These are phyloP conservation scores for Fusarium anthophilum DNA, from an alignment of 2,329 filamentous ascomycete genomes.

Conservation along the genomic window DNA sequence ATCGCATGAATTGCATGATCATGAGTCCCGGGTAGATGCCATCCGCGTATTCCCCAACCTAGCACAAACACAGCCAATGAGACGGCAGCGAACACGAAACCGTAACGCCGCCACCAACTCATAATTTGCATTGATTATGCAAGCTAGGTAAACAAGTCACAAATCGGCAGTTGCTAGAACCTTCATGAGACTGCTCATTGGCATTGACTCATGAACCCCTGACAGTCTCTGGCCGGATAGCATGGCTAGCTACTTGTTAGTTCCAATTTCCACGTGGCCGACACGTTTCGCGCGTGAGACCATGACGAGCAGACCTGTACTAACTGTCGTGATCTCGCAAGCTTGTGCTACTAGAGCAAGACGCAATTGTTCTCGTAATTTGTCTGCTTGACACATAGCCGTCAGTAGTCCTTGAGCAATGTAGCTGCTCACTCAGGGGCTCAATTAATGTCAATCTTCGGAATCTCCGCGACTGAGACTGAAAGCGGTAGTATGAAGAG, in stretches of 20 bases:
- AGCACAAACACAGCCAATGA: not conserved
- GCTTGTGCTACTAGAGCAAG: not conserved
- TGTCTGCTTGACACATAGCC: not conserved
- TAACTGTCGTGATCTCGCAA: not conserved
- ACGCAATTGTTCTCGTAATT: not conserved
- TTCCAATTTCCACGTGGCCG: constrained; percentile 10
- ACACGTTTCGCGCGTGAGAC: constrained; percentile 6
- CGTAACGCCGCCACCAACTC: not conserved
- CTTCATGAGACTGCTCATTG: not conserved
- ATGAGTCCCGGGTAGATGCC: not conserved
- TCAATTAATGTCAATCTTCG: no score
- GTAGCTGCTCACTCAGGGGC: not conserved
- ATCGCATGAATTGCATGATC: not conserved
- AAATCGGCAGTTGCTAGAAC: not conserved
- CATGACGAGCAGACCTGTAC: not conserved
- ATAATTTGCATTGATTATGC: not conserved
- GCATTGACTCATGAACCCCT: constrained; percentile 11
- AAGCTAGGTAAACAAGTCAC: not conserved
- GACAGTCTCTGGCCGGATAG: not conserved
- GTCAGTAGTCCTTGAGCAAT: no score
- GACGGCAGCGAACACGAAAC: not conserved
- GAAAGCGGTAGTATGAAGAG: not conserved
- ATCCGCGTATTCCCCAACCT: no score
- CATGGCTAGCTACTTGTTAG: not conserved
- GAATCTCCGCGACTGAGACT: not conserved